Percentiles rank a stretch among this genome's conserved stretches.
These are phyloP conservation scores for Clarkia xantiana DNA, from an alignment of 345 rosid genomes.

Conservation along the genomic window DNA sequence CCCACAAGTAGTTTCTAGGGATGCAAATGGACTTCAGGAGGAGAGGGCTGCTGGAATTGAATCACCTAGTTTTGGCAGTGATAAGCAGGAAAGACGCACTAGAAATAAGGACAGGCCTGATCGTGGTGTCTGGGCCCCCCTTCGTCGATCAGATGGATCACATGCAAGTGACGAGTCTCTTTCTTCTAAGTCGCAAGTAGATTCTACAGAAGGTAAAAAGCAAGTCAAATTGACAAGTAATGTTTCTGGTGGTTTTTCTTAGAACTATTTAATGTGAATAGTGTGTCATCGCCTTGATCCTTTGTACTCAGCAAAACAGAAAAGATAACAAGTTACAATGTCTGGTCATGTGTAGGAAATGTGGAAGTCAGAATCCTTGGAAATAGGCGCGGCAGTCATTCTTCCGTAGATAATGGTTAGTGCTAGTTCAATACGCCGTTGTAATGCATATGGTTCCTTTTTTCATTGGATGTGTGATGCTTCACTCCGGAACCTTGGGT, in stretches of 20 bases:
- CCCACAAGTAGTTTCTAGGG: conserved; percentile 19
- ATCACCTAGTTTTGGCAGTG: conserved; percentile 15
- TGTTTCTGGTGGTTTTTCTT: background rate
- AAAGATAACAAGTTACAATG: conserved; percentile 3
- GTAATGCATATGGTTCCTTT: background rate
- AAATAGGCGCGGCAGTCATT: conserved; percentile 16
- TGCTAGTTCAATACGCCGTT: background rate
- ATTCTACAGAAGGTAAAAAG: conserved; percentile 20
- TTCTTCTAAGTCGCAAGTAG: conserved; percentile 12
- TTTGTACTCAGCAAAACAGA: background rate
- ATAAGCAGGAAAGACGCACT: conserved; percentile 33
- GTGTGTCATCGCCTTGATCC: background rate
- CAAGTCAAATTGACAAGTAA: background rate
- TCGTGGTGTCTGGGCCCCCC: conserved; percentile 36
- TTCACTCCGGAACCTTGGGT: background rate
- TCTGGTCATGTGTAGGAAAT: conserved; percentile 13
- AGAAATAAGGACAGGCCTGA: conserved; percentile 54
- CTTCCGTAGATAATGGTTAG: conserved; percentile 31
- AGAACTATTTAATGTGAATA: background rate
- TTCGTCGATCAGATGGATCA: conserved; percentile 42
- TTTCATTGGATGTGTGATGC: background rate
- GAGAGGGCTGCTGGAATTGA: conserved; percentile 26
- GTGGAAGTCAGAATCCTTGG: conserved; percentile 19
- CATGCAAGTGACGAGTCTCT: conserved; percentile 44
- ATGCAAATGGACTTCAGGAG: conserved; percentile 22